A percentile compares a stretch with the other conserved stretches of the same genome.
Evolutionary conservation across 1,284 basidiomycete genomes (phyloP).

Genomic region (Pseudozyma thailandica): DNA sequence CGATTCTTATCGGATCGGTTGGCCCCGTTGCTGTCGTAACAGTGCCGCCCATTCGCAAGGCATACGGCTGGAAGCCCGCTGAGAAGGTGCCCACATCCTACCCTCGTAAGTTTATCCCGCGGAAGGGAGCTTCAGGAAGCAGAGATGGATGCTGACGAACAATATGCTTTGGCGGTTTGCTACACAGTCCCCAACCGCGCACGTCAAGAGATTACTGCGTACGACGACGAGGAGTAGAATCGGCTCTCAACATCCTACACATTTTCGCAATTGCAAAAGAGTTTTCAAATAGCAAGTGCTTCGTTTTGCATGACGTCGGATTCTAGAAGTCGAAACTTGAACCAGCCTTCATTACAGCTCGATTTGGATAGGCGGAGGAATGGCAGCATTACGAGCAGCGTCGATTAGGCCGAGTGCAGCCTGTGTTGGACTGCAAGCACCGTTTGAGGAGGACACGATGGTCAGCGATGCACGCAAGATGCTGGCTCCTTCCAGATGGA

Average conservation of each 20-base stretch:
- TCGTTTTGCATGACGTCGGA: not conserved
- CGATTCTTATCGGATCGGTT: conserved; percentile 76
- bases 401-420: too few species aligned
- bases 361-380: too few species aligned
- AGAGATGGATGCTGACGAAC: not conserved
- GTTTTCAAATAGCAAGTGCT: not conserved
- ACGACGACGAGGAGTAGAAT: conserved; percentile 57
- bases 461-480: too few species aligned
- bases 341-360: too few species aligned
- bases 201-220: conserved; percentile 56
- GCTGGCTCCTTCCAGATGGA: too few species aligned
- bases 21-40: conserved; percentile 78
- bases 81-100: conserved; percentile 84
- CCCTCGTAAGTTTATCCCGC: conserved; percentile 73
- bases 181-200: conserved; percentile 56
- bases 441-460: too few species aligned
- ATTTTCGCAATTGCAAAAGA: conserved; percentile 14
- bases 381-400: too few species aligned
- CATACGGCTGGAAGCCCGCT: conserved; percentile 77
- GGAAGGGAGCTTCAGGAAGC: not conserved
- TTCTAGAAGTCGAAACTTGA: too few species aligned
- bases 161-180: not conserved
- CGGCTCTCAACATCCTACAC: conserved; percentile 1
- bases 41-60: conserved; percentile 82
- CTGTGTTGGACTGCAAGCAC: too few species aligned